Base-by-base conservation (phyloP, 2,329 filamentous ascomycete species). In the Trichophyton mentagrophytes region DNA sequence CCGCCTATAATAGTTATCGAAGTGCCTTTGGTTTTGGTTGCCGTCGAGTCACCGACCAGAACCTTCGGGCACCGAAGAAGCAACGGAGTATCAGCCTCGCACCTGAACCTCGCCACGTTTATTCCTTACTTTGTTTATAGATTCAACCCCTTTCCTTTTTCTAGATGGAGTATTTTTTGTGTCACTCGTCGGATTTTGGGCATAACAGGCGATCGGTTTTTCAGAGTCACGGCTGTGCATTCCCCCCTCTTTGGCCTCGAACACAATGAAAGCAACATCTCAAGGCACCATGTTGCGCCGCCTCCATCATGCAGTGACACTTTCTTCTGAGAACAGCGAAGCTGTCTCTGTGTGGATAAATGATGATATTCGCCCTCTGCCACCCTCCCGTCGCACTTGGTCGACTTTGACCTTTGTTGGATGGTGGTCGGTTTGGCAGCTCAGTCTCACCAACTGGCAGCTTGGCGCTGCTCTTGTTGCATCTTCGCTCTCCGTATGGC, bases 281-380 rank as follows among this genome's bases (percentile, higher is more conserved):
- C 42, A 11, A n/a, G 42, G 42, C 15, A n/a, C 6, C 42, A 46
- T 46, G 42, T 46, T 46, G n/a, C 15, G 17, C 42, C 11, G 42
- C 42, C 17, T 46, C 42, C 42, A 46, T 46, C 5, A 3, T 20
- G 42, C 42, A 9, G 17, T 46, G 17, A 46, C 15, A 9, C 42
- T 46, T 9, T 46, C 42, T 3, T 46, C 42, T 20, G 11, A 46
- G 8, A 46, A 7, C 42, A n/a, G 20, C 3, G 15, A n/a, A 46
- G 42, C 42, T n/a, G 42, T 46, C 7, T 46, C 42, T n/a, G 42
- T 46, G 3, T 74, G 71, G 72, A 69, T 70, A 56, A 81, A 81
- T 65, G 73, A 80, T 64, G 79, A 81, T 65, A 77, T 80, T 60
- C 76, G 77, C 1, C 79, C 78, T 7, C 73, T 79, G 25, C 76